These are phyloP conservation scores for Pterocarpus santalinus DNA, from an alignment of 306 rosid genomes.

Conservation along the genomic window DNA sequence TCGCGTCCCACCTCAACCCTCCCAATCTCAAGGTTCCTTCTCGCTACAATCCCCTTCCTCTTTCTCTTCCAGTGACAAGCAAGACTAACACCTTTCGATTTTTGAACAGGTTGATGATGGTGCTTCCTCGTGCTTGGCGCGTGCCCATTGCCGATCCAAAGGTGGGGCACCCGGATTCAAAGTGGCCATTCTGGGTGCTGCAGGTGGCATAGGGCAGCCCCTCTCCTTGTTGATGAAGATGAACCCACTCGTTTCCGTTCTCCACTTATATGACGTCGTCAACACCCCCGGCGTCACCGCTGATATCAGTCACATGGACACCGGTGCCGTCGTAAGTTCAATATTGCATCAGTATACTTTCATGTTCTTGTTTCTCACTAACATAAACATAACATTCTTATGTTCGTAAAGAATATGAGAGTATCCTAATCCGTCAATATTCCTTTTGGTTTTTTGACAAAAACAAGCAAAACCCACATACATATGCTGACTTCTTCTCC, in stretches of 20 bases:
- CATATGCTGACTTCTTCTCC: too few species aligned
- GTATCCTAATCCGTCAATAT: too few species aligned
- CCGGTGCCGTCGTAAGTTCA: conserved; percentile 80
- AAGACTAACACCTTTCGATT: conserved; percentile 2
- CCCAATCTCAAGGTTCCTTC: conserved; percentile 61
- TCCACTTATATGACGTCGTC: conserved; percentile 92
- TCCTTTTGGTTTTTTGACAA: too few species aligned
- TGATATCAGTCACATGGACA: conserved; percentile 94
- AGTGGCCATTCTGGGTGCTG: conserved; percentile 90
- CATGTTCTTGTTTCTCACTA: too few species aligned
- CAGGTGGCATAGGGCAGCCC: conserved; percentile 97
- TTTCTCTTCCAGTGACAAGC: neutral
- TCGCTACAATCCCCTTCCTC: neutral
- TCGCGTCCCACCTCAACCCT: conserved; percentile 73
- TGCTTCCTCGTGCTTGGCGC: conserved; percentile 52
- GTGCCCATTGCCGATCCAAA: conserved; percentile 75
- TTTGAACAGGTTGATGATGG: conserved; percentile 58
- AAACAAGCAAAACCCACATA: too few species aligned
- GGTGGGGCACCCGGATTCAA: conserved; percentile 86
- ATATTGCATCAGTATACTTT: too few species aligned
- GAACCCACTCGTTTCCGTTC: conserved; percentile 87
- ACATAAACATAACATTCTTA: too few species aligned
- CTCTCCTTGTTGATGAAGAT: conserved; percentile 91
- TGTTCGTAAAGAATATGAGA: too few species aligned
- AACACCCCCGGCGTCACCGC: conserved; percentile 94